Percentiles rank a stretch among this genome's conserved stretches.
Conservation (phyloP, 495 filamentous ascomycete species). For the Aspergillus sclerotiicarbonarius region DNA sequence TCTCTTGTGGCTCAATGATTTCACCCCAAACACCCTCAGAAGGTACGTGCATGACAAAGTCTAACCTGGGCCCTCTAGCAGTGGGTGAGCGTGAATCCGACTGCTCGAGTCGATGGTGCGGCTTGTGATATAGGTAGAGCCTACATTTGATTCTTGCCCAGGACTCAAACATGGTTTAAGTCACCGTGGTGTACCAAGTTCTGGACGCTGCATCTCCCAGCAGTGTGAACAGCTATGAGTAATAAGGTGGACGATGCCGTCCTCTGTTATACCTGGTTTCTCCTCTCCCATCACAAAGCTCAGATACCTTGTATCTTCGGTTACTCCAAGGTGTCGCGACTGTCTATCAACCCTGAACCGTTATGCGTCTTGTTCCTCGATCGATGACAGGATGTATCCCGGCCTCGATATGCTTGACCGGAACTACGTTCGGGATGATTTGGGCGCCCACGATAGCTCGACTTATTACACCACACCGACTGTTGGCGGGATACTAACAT, state of each 20-base stretch:
- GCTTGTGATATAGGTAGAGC: neutral
- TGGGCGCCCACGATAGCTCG: neutral
- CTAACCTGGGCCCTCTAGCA: neutral
- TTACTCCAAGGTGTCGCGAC: neutral
- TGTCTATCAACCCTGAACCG: neutral
- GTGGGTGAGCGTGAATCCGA: neutral
- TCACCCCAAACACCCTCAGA: neutral
- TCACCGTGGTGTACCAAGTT: neutral
- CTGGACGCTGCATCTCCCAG: neutral
- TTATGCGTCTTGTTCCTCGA: neutral
- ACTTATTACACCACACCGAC: neutral
- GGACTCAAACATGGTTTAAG: neutral
- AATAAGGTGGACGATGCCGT: neutral
- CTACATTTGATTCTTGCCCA: neutral
- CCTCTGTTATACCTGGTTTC: neutral
- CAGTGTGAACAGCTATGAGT: neutral
- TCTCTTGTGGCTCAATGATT: neutral
- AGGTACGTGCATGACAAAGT: neutral
- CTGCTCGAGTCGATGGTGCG: neutral
- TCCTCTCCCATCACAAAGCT: neutral
- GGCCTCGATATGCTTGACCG: neutral
- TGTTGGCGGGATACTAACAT: neutral
- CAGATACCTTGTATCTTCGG: neutral
- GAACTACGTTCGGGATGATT: neutral
- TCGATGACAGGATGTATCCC: neutral